Evolutionary conservation across 2,329 filamentous ascomycete genomes (phyloP), one percentile per base, ranked within the genome.

Genomic region (Pezicula neosporulosa): DNA sequence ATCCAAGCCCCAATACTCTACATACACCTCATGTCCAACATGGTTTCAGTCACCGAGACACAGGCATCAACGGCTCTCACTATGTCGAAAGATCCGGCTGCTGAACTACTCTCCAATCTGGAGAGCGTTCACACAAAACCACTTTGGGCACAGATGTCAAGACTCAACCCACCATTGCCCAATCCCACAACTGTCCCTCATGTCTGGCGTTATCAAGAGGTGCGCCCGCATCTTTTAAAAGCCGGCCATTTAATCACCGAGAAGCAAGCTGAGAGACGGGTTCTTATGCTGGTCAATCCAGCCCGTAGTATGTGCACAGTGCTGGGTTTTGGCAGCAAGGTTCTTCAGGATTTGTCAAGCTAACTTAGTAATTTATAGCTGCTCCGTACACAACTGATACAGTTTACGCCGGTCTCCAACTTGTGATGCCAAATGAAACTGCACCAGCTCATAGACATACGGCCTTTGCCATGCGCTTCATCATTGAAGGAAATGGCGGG

Each of bases 321-420:
- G 24, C 24, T 24, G 24, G 5, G 5, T 24, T 24, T 6, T 24
- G 24, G 7, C 21, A 6, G 24, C 1, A 6, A 24, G 6, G 24
- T 24, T 24, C 7, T 24, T 4, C 1, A 6, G 24, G 24, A 6
- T 24, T 69, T 68, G n/a, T 19, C 19, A 30, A 16, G 37, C 33
- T 68, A 44, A 61, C 42, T 43, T 46, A 10, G 41, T 37, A 46
- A 16, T 36, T 16, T 38, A 9, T 16, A 77, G 75, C 72, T 49
- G 72, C 76, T 0, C 79, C 80, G 0, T 78, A 74, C 54, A 82
- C 79, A 0, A 82, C 78, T 1, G 79, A 83, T 59, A 82, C 79
- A 1, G 68, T 83, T 47, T 82, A 82, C 54, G 77, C 74, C 3
- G 80, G 78, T 2, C 70, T 82, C 2, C 80, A 82, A 57, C 68